These are phyloP conservation scores for Mycena pura DNA, from an alignment of 768 basidiomycete species.

Conservation along the genomic window DNA sequence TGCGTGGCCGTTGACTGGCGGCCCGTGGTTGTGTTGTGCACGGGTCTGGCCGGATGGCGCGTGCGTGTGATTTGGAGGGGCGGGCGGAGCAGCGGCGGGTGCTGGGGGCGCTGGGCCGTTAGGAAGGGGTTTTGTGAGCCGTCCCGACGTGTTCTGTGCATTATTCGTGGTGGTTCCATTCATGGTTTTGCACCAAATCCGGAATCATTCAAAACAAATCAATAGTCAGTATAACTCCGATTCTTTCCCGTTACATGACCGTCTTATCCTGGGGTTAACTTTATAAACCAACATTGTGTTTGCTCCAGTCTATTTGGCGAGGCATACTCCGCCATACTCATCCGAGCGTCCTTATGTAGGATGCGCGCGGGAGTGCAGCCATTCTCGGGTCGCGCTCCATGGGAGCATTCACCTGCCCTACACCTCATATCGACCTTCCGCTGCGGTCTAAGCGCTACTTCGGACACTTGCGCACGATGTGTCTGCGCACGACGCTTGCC, in stretches of 20 bases:
- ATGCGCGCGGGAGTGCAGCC: too few relatives aligned
- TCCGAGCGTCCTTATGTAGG: too few relatives aligned
- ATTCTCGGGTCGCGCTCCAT: too few relatives aligned
- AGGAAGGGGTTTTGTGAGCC: conserved; percentile 60
- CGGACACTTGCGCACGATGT: too few relatives aligned
- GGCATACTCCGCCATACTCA: too few relatives aligned
- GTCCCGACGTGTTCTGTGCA: conserved; percentile 45
- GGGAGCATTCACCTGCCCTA: too few relatives aligned
- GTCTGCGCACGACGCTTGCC: too few relatives aligned
- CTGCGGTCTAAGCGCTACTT: too few relatives aligned
- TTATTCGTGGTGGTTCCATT: conserved; percentile 50
- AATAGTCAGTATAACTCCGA: background rate
- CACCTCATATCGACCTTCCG: too few relatives aligned
- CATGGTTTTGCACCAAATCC: conserved; percentile 41
- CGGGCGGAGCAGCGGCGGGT: conserved; percentile 63
- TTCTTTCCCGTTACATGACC: background rate
- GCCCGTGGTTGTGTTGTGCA: conserved; percentile 39
- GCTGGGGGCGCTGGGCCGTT: conserved; percentile 65
- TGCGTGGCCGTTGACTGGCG: conserved; percentile 50
- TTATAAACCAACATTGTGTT: too few relatives aligned
- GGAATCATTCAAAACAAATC: conserved; percentile 9
- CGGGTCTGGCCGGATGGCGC: conserved; percentile 36
- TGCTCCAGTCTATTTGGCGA: too few relatives aligned
- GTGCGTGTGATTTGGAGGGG: conserved; percentile 53
- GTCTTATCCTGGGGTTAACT: too few relatives aligned